Conservation (phyloP, 1,139 yeast genomes). For the Zygosaccharomyces sapae region DNA sequence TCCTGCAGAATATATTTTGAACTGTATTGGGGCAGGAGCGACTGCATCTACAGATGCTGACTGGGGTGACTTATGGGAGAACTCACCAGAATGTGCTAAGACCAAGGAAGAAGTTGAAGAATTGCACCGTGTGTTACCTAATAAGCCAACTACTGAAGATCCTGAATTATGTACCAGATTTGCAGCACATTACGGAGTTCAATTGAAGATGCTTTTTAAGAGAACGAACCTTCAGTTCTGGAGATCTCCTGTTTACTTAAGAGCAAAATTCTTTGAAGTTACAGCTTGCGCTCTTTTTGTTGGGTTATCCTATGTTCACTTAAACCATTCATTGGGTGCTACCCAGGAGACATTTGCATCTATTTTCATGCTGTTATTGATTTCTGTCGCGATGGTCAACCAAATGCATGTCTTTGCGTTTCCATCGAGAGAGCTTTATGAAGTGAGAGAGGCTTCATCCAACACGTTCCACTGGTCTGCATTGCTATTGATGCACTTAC, state of each 20-base stretch:
- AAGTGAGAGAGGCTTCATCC: conserved; percentile 58
- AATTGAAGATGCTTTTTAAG: conserved; percentile 39
- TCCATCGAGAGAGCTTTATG: conserved; percentile 54
- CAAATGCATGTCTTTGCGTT: conserved; percentile 50
- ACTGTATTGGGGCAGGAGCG: conserved; percentile 67
- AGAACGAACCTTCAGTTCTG: conserved; percentile 48
- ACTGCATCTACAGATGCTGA: conserved; percentile 47
- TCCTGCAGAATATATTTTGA: conserved; percentile 64
- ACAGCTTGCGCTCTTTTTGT: conserved; percentile 49
- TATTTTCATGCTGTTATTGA: conserved; percentile 51
- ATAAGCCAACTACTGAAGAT: conserved; percentile 31
- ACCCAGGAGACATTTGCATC: conserved; percentile 50
- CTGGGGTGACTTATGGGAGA: conserved; percentile 47
- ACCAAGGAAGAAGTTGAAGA: conserved; percentile 40
- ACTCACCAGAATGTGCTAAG: conserved; percentile 41
- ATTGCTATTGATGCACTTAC: conserved; percentile 41
- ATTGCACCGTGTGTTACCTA: conserved; percentile 30
- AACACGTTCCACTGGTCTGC: conserved; percentile 60
- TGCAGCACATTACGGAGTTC: conserved; percentile 41
- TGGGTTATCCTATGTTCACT: conserved; percentile 48
- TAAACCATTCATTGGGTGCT: conserved; percentile 43
- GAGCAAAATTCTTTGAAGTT: conserved; percentile 46
- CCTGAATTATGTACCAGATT: conserved; percentile 35
- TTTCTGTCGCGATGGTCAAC: too few relatives aligned
- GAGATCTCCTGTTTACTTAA: conserved; percentile 49